phyloP scores from a whole-genome alignment of 805 yeast species.

The Suhomyces sp. region DNA sequence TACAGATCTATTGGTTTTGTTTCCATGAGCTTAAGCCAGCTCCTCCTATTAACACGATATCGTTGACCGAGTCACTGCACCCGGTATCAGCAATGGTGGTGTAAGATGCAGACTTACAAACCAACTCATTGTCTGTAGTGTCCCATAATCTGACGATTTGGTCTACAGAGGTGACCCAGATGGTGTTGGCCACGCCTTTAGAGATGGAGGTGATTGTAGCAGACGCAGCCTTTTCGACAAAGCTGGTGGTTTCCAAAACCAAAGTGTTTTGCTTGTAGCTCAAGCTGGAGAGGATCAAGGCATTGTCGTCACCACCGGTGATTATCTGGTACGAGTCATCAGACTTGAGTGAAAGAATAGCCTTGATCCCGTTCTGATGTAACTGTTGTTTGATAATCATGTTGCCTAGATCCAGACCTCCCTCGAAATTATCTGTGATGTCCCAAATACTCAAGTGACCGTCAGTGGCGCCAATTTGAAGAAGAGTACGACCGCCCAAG shows the following conservation, averaged over 20 bases:
- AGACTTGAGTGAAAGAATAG: conserved; percentile 34
- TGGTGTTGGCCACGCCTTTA: conserved; percentile 20
- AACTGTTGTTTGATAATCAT: conserved; percentile 45
- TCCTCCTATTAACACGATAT: conserved; percentile 63
- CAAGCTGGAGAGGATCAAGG: conserved; percentile 36
- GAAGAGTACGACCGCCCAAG: conserved; percentile 21
- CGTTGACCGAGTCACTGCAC: conserved; percentile 45
- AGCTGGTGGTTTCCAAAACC: conserved; percentile 25
- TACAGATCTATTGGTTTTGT: not conserved
- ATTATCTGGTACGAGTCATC: conserved; percentile 33
- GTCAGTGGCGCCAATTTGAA: conserved; percentile 75
- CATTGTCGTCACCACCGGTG: conserved; percentile 95
- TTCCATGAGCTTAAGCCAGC: conserved; percentile 69
- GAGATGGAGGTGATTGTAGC: conserved; percentile 77
- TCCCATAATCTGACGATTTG: conserved; percentile 73
- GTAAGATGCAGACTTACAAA: conserved; percentile 42
- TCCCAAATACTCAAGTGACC: conserved; percentile 71
- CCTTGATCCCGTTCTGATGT: conserved; percentile 85
- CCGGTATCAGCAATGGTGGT: conserved; percentile 94
- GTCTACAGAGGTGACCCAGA: conserved; percentile 76
- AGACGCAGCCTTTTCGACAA: conserved; percentile 65
- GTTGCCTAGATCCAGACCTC: conserved; percentile 13
- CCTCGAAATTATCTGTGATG: conserved; percentile 24
- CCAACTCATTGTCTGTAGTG: conserved; percentile 16
- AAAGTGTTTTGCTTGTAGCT: conserved; percentile 10